These are phyloP conservation scores for Cladosporium cucumerinum DNA, from an alignment of 2,329 filamentous ascomycete genomes.

Conservation along the genomic window DNA sequence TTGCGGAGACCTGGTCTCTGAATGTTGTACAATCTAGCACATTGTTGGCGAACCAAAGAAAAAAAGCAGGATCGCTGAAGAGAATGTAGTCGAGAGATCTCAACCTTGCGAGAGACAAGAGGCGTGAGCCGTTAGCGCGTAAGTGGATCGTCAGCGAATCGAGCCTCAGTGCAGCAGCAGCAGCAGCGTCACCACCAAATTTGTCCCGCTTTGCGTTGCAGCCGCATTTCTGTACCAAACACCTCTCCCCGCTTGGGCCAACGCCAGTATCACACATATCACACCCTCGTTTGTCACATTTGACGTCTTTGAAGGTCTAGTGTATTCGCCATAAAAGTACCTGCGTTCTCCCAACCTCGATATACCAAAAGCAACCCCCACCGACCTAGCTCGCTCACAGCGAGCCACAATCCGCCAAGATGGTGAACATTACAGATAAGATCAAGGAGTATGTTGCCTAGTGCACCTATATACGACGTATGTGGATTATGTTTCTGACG, in stretches of 20 bases:
- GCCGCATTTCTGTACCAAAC: conserved; percentile 2
- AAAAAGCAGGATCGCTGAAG: neutral
- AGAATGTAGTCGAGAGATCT: neutral
- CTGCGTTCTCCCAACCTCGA: neutral
- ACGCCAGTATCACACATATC: neutral
- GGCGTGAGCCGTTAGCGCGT: neutral
- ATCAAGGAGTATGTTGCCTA: conserved; percentile 82
- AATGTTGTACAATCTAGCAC: conserved; percentile 1
- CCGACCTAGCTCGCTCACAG: neutral
- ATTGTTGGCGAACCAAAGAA: neutral
- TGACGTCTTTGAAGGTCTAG: neutral
- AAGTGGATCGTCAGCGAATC: neutral
- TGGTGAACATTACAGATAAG: conserved; percentile 99
- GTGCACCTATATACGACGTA: neutral
- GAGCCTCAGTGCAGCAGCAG: neutral
- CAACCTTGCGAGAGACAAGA: neutral
- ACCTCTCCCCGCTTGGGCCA: conserved; percentile 1
- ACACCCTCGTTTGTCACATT: neutral
- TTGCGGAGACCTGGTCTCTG: conserved; percentile 5
- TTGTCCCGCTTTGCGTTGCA: conserved; percentile 1
- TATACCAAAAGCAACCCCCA: neutral
- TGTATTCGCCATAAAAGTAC: neutral
- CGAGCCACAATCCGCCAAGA: conserved; percentile 44
- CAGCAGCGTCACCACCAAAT: conserved; percentile 3
- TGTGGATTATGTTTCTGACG: conserved; percentile 11